These are phyloP conservation scores for Globisporangium uncinulatum DNA, from an alignment of 352 stramenopile species.

Conservation along the genomic window DNA sequence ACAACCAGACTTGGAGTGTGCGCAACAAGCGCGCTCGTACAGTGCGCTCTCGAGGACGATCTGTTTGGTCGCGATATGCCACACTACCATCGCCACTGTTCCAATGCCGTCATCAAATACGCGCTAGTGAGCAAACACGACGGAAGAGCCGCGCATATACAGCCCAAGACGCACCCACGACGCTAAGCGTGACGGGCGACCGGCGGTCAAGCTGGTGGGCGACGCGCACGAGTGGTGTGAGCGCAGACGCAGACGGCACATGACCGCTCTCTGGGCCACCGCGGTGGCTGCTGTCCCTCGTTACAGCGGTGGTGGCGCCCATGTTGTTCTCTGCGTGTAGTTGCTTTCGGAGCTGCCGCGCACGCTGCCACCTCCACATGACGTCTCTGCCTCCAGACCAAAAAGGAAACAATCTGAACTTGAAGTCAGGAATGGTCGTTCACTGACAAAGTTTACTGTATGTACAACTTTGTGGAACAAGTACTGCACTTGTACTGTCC, in stretches of 20 bases:
- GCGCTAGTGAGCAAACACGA: background rate
- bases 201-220: conserved; percentile 9
- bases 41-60: conserved; percentile 4
- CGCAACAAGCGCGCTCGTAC: background rate
- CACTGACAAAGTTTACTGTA: too few species aligned
- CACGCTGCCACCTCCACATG: conserved; percentile 4
- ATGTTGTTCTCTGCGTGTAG: background rate
- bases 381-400: background rate
- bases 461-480: too few species aligned
- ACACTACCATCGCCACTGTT: conserved; percentile 8
- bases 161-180: conserved; percentile 5
- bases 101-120: background rate
- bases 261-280: too few species aligned
- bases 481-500: too few species aligned
- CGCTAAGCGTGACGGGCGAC: conserved; percentile 9
- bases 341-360: conserved; percentile 12
- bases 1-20: background rate
- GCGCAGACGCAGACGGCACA: conserved; percentile 7
- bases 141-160: too few species aligned
- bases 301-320: background rate
- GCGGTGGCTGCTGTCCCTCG: background rate
- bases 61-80: conserved; percentile 12
- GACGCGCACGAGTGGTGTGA: conserved; percentile 11
- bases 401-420: background rate
- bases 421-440: too few species aligned